phyloP scores from a whole-genome alignment of 1,284 basidiomycete species.

The Leccinum angustisporum region DNA sequence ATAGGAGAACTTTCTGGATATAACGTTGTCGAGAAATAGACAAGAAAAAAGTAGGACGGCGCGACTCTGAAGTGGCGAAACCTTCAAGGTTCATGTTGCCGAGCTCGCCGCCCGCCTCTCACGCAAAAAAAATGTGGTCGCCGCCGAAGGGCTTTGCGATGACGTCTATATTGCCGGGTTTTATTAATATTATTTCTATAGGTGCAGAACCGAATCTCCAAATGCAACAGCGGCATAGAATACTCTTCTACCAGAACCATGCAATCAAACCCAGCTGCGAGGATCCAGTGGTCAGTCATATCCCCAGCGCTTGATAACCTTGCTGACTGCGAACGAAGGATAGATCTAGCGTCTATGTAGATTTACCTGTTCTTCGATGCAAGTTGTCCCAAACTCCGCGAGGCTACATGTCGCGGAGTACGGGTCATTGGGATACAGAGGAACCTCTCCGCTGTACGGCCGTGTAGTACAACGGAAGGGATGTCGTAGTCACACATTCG shows the following conservation, averaged over 20 bases:
- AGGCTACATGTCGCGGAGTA: conserved; percentile 24
- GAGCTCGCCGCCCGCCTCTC: conserved; percentile 1
- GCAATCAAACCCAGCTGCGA: not conserved
- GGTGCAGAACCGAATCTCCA: not conserved
- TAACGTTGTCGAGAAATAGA: conserved; percentile 3
- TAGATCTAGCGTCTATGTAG: not conserved
- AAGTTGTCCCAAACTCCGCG: conserved; percentile 25
- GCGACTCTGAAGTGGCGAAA: not conserved
- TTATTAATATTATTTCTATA: not conserved
- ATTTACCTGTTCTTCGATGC: conserved; percentile 3
- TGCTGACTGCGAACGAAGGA: conserved; percentile 4
- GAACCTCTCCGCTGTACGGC: not conserved
- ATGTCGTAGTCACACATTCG: not conserved
- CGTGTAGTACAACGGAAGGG: not conserved
- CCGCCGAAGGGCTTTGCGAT: not conserved
- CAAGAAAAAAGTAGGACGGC: not conserved
- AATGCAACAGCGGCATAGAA: not conserved
- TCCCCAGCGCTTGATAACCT: not conserved
- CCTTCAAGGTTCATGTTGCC: not conserved
- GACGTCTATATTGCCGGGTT: not conserved
- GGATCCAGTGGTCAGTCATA: not conserved
- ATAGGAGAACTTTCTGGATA: conserved; percentile 3
- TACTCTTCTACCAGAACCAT: not conserved
- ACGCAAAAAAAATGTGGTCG: conserved; percentile 1
- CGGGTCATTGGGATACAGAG: not conserved